Evolutionary conservation across 140 eudicot genomes (phyloP).

Genomic region (Senecio squalidus): DNA sequence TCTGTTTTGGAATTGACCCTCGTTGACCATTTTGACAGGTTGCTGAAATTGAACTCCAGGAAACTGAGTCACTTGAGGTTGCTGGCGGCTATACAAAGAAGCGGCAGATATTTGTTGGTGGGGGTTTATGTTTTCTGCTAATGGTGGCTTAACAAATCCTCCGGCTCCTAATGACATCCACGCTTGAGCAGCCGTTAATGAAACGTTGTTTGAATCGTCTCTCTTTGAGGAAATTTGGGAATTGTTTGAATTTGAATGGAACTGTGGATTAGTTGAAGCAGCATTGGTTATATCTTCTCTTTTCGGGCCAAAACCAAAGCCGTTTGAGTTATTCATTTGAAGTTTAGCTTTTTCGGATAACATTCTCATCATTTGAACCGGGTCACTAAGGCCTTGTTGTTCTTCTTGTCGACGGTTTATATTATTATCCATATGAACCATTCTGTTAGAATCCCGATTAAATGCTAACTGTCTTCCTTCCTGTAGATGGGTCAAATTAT

Average conservation of each 20-base stretch:
- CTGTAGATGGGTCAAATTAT: background rate
- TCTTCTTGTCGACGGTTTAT: slow-evolving; percentile 29
- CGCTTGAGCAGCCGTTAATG: slow-evolving; percentile 66
- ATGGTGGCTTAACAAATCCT: slow-evolving; percentile 39
- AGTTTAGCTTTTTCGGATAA: slow-evolving; percentile 53
- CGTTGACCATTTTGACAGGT: slow-evolving; percentile 44
- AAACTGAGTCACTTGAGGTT: slow-evolving; percentile 56
- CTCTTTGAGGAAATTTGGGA: no score
- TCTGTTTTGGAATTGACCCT: slow-evolving; percentile 46
- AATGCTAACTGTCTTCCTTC: slow-evolving; percentile 24
- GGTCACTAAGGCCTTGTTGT: slow-evolving; percentile 74
- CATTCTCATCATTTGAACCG: slow-evolving; percentile 85
- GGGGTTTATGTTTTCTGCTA: slow-evolving; percentile 29
- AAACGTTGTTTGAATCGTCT: slow-evolving; percentile 48
- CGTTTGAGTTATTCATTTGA: slow-evolving; percentile 41
- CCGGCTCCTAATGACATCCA: slow-evolving; percentile 90
- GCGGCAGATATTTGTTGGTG: slow-evolving; percentile 44
- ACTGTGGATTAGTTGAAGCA: no score
- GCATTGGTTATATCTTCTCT: slow-evolving; percentile 45
- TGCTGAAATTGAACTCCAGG: slow-evolving; percentile 46
- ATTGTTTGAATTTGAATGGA: no score
- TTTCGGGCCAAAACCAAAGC: slow-evolving; percentile 19
- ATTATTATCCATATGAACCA: slow-evolving; percentile 21
- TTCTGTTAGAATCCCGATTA: slow-evolving; percentile 25
- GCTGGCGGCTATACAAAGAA: slow-evolving; percentile 35